These are phyloP conservation scores for Boletus pseudopeckii DNA, from an alignment of 768 basidiomycete genomes.

Conservation along the genomic window DNA sequence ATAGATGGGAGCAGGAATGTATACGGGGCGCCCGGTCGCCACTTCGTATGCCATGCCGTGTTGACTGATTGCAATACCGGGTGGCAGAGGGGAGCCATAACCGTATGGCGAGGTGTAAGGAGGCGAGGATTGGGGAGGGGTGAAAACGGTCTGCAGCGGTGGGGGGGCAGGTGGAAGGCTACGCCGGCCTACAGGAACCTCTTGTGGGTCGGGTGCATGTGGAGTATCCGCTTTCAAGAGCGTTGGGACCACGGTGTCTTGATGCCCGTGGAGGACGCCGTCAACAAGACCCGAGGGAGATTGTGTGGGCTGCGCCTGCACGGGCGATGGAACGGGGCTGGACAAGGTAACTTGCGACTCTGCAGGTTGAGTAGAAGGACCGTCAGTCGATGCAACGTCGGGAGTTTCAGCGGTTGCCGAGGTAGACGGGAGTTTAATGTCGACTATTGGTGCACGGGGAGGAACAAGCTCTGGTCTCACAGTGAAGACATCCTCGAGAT, in stretches of 20 bases:
- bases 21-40: conserved; percentile 77
- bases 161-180: conserved; percentile 38
- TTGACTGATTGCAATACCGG: conserved; percentile 68
- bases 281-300: conserved; percentile 11
- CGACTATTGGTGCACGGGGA: conserved; percentile 25
- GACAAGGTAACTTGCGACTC: conserved; percentile 8
- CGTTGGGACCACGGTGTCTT: conserved; percentile 24
- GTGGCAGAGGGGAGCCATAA: conserved; percentile 55
- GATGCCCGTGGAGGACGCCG: conserved; percentile 25
- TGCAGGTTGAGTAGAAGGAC: conserved; percentile 10
- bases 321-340: conserved; percentile 5
- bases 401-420: conserved; percentile 10
- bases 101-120: conserved; percentile 67
- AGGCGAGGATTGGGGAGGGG: conserved; percentile 46
- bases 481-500: conserved; percentile 55
- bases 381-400: conserved; percentile 1
- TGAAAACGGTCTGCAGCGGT: conserved; percentile 44
- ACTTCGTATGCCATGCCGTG: conserved; percentile 81
- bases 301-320: conserved; percentile 11
- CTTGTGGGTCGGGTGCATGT: conserved; percentile 18
- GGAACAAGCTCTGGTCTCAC: conserved; percentile 49
- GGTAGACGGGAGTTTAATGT: conserved; percentile 29
- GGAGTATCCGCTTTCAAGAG: conserved; percentile 32
- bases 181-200: conserved; percentile 21
- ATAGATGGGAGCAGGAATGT: conserved; percentile 63